phyloP scores from a whole-genome alignment of 2,329 filamentous ascomycete species.

The Colletotrichum eleusines region DNA sequence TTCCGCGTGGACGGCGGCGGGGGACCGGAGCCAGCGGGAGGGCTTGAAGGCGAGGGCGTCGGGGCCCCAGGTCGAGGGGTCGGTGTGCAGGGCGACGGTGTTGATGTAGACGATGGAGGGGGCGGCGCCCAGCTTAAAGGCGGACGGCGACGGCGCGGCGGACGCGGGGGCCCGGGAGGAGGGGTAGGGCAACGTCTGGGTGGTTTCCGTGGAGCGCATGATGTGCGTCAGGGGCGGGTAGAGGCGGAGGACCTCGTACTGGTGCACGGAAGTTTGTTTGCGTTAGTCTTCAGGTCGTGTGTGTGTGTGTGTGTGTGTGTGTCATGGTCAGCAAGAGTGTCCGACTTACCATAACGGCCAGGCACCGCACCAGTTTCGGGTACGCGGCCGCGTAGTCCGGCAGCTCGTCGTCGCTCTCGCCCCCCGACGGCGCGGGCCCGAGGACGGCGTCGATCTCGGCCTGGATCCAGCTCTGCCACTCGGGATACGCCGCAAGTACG shows the following conservation, averaged over 20 bases:
- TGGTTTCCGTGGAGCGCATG: not conserved
- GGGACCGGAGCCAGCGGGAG: constrained; percentile 52
- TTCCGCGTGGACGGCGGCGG: no score
- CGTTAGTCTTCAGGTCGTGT: not conserved
- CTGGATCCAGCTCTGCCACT: constrained; percentile 64
- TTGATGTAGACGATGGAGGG: constrained; percentile 53
- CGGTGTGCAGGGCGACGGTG: constrained; percentile 47
- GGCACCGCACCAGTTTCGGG: constrained; percentile 56
- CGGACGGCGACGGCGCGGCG: constrained; percentile 26
- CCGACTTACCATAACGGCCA: constrained; percentile 57
- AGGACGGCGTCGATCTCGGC: constrained; percentile 57
- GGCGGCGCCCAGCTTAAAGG: constrained; percentile 48
- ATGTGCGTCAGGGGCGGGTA: not conserved
- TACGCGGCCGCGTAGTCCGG: constrained; percentile 56
- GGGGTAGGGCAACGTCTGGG: not conserved
- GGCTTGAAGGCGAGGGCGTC: constrained; percentile 55
- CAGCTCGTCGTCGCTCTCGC: constrained; percentile 41
- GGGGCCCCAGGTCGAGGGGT: constrained; percentile 46
- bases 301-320: no score
- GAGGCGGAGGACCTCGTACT: constrained; percentile 14
- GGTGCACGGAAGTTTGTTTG: no score
- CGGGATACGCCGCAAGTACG: constrained; percentile 58
- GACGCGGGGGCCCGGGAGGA: not conserved
- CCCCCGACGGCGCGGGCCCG: constrained; percentile 42
- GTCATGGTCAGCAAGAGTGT: no score